Percentiles rank a stretch among this genome's conserved stretches.
Conservation (phyloP, 2,329 filamentous ascomycete genomes). For the Clonostachys chloroleuca region DNA sequence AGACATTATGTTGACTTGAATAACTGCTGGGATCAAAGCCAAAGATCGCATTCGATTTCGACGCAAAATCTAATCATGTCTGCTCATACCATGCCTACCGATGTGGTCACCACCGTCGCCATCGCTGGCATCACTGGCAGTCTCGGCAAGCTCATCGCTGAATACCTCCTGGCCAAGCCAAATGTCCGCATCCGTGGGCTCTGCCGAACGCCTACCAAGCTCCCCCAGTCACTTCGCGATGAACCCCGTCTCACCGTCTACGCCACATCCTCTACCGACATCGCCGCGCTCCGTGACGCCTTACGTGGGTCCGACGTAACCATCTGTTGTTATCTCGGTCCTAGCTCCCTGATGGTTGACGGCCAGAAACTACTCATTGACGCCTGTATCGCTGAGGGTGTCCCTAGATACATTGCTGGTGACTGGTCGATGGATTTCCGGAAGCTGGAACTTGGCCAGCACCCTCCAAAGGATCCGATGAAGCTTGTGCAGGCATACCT, state of each 20-base stretch:
- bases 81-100: too few species aligned
- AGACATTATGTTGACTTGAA: too few species aligned
- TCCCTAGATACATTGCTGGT: conserved; percentile 30
- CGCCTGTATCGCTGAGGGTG: conserved; percentile 22
- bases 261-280: conserved; percentile 4
- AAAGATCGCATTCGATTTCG: too few species aligned
- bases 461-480: conserved; percentile 31
- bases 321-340: conserved; percentile 32
- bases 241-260: not conserved
- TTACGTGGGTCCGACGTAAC: conserved; percentile 23
- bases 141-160: conserved; percentile 19
- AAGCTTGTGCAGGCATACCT: conserved; percentile 30
- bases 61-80: too few species aligned
- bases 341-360: conserved; percentile 27
- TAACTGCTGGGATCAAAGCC: too few species aligned
- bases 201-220: conserved; percentile 14
- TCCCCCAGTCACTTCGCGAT: not conserved
- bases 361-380: conserved; percentile 35
- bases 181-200: conserved; percentile 17
- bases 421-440: conserved; percentile 34
- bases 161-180: conserved; percentile 16
- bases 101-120: conserved; percentile 10
- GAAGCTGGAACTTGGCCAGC: conserved; percentile 26
- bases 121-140: conserved; percentile 24
- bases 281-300: conserved; percentile 13